phyloP scores from a whole-genome alignment of 495 filamentous ascomycete species.

The Aspergillus hancockii region DNA sequence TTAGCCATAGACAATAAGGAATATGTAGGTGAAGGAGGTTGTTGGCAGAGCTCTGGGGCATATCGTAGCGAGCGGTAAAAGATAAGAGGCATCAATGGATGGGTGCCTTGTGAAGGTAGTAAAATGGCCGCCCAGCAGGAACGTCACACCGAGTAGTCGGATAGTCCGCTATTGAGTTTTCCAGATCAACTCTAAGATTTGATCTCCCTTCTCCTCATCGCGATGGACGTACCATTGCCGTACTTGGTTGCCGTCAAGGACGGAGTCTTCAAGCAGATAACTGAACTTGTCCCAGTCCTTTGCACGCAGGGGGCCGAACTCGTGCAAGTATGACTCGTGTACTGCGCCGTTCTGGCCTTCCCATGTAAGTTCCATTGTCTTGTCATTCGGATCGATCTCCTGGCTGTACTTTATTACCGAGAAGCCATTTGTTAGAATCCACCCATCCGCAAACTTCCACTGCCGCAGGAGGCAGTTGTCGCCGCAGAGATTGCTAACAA shows the following conservation, averaged over 20 bases:
- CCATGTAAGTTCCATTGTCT: conserved; percentile 51
- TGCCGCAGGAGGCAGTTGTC: conserved; percentile 57
- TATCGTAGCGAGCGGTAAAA: not conserved
- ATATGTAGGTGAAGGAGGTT: not conserved
- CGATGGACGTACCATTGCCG: conserved; percentile 46
- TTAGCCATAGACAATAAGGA: conserved; percentile 10
- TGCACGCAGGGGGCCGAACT: conserved; percentile 42
- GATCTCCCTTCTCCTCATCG: conserved; percentile 34
- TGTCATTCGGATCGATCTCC: conserved; percentile 29
- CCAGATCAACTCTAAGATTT: conserved; percentile 46
- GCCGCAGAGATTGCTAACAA: conserved; percentile 55
- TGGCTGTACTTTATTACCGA: conserved; percentile 54
- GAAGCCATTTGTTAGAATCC: conserved; percentile 59
- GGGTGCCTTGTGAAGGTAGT: not conserved
- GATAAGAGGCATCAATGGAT: not conserved
- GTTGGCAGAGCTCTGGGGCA: not conserved
- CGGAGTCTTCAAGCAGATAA: conserved; percentile 35
- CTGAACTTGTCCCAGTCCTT: conserved; percentile 42
- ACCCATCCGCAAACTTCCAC: conserved; percentile 56
- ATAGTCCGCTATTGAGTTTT: conserved; percentile 27
- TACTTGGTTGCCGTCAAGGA: conserved; percentile 32
- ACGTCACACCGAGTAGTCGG: not conserved
- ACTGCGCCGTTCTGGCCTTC: conserved; percentile 40
- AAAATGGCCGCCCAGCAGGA: not conserved
- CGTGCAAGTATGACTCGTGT: conserved; percentile 43